Percentiles rank a stretch among this genome's conserved stretches.
Conservation (phyloP, 768 basidiomycete species). For the Mycena capillaripes region DNA sequence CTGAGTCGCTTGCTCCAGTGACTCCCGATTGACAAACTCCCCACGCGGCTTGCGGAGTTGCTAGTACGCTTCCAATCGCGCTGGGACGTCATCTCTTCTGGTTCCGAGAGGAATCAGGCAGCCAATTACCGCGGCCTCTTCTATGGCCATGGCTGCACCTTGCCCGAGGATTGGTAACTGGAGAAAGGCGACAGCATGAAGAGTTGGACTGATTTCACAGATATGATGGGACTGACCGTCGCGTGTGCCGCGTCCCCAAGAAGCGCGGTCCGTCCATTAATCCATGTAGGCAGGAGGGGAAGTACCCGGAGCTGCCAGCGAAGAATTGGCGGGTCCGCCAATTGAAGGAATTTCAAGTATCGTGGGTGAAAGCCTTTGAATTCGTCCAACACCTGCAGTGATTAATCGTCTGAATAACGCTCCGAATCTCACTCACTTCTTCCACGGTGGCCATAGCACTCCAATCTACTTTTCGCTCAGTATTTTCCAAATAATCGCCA, state of each 20-base stretch:
- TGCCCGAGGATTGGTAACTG: conserved; percentile 41
- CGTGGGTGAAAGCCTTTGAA: conserved; percentile 26
- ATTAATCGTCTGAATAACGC: neutral
- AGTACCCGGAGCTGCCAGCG: conserved; percentile 27
- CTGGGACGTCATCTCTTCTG: conserved; percentile 15
- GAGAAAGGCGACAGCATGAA: no score
- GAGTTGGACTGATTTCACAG: no score
- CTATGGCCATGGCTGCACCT: conserved; percentile 44
- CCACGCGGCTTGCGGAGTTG: conserved; percentile 20
- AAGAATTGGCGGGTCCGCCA: conserved; percentile 26
- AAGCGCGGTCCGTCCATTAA: conserved; percentile 17
- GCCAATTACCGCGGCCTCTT: conserved; percentile 34
- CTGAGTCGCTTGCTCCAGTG: conserved; percentile 26
- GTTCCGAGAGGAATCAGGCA: conserved; percentile 26
- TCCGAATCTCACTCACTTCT: neutral
- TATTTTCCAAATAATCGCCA: neutral
- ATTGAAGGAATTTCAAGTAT: conserved; percentile 27
- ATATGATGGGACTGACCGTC: no score
- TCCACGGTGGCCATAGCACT: conserved; percentile 12
- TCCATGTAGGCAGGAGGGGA: conserved; percentile 28
- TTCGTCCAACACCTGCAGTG: conserved; percentile 15
- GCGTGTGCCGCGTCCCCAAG: conserved; percentile 40
- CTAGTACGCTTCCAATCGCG: conserved; percentile 27
- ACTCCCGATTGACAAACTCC: conserved; percentile 31
- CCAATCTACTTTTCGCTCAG: conserved; percentile 9